Percentiles rank a stretch among this genome's conserved stretches.
Evolutionary conservation across 2,329 filamentous ascomycete genomes (phyloP).

Genomic region (Ophiostoma himal-ulmi): DNA sequence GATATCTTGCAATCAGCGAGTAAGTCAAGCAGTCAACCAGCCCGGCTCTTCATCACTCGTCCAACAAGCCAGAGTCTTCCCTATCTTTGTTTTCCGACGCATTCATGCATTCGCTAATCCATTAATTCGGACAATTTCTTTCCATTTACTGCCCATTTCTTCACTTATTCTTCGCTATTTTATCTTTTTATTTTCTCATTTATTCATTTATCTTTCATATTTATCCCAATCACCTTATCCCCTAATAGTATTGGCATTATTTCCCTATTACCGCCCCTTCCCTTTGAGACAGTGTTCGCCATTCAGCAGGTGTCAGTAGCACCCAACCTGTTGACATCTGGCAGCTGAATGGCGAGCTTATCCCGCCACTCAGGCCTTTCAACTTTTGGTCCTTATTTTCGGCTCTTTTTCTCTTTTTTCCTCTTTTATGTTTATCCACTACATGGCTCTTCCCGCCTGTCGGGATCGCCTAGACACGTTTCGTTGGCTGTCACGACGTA

Average conservation of each 20-base stretch:
- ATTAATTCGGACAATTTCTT: background rate
- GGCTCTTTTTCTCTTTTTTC: background rate
- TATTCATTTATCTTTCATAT: background rate
- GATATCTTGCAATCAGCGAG: background rate
- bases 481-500: background rate
- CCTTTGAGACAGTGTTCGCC: conserved; percentile 13
- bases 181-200: background rate
- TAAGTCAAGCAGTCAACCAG: background rate
- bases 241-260: background rate
- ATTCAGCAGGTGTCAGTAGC: conserved; percentile 16
- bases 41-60: background rate
- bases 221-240: background rate
- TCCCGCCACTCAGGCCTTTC: conserved; percentile 2
- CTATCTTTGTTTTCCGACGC: background rate
- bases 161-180: background rate
- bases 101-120: background rate
- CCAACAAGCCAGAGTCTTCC: background rate
- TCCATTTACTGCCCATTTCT: background rate
- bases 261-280: background rate
- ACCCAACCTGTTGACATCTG: conserved; percentile 23
- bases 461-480: conserved; percentile 11
- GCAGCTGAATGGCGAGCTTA: conserved; percentile 25
- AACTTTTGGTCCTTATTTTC: background rate
- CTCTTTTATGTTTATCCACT: background rate
- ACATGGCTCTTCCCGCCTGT: conserved; percentile 7